Evolutionary conservation across 225 moss, liverwort and hornwort species (phyloP), one percentile per base, ranked within the genome.

Genomic region (Rhytidiadelphus loreus): DNA sequence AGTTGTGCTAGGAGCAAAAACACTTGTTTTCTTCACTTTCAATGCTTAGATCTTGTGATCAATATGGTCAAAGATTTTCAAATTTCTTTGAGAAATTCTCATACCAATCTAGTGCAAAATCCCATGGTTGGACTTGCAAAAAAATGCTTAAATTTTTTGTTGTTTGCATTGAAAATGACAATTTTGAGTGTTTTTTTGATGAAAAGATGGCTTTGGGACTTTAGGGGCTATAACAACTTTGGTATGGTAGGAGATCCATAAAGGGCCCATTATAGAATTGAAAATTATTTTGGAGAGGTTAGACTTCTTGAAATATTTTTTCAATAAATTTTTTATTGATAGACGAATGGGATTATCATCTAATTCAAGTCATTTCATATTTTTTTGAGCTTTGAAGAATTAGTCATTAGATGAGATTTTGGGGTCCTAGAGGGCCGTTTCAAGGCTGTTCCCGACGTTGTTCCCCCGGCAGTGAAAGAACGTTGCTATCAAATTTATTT

Each of bases 231-330:
- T 15, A 13, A 70, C 41, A 41, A 25, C 15, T 25, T 41, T 16
- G 16, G 3, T 71, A 43, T 16, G 5, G 9, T 71, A 9, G 16
- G 26, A 71, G 8, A 2, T 26, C 5, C 3, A 28, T 25, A 15
- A 25, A 41, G 1, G 0, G 0, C 9, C 5, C 2, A 15, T 26
- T 43, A 26, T 16, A 41, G 8, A 25, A 25, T 0, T 43, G 5
- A 16, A 25, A 43, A 26, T 25, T 41, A 25, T 24, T 15, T 41
- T 26, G 8, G 8, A 5, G n/a, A n/a, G n/a, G 12, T 23, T 39
- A 39, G 23, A 24, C n/a, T 69, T 69, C 23, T 69, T 23, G 8
- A 39, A 69, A 4, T 22, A 7, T 23, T n/a, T 22, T n/a, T n/a
- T n/a, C 22, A 21, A 3, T 7, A n/a, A 68, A n/a, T n/a, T n/a